These are phyloP conservation scores for Spergularia marina DNA, from an alignment of 148 eudicot species.

Conservation along the genomic window DNA sequence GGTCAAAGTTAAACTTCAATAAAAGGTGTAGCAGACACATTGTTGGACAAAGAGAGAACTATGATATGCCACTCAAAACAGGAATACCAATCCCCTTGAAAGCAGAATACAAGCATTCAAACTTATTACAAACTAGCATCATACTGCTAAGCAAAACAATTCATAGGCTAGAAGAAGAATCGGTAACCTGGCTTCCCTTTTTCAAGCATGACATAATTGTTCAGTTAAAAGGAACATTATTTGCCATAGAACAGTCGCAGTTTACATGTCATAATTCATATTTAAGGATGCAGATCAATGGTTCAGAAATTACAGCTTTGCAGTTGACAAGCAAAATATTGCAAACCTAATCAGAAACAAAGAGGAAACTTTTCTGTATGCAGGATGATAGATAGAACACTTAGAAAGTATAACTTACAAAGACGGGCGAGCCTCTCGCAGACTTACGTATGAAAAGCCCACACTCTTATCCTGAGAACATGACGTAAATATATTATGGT, in stretches of 20 bases:
- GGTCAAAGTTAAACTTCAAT: too few species aligned
- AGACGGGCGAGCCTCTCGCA: conserved; percentile 88
- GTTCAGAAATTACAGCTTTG: background rate
- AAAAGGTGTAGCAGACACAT: too few species aligned
- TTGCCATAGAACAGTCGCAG: background rate
- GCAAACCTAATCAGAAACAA: background rate
- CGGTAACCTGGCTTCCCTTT: background rate
- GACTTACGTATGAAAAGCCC: conserved; percentile 90
- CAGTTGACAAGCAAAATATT: background rate
- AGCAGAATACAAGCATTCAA: too few species aligned
- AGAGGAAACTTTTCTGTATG: background rate
- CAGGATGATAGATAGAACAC: background rate
- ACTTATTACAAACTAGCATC: background rate
- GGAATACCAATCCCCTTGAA: too few species aligned
- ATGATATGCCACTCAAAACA: too few species aligned
- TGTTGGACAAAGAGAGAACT: too few species aligned
- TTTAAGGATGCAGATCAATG: background rate
- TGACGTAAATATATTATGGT: background rate
- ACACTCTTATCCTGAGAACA: conserved; percentile 66
- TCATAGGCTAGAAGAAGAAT: background rate
- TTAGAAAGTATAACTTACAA: conserved; percentile 44
- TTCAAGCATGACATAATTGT: background rate
- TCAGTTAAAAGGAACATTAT: background rate
- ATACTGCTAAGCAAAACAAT: background rate
- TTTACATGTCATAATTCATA: background rate